Conservation (phyloP, 1,139 yeast genomes). For the Pichia sp. region DNA sequence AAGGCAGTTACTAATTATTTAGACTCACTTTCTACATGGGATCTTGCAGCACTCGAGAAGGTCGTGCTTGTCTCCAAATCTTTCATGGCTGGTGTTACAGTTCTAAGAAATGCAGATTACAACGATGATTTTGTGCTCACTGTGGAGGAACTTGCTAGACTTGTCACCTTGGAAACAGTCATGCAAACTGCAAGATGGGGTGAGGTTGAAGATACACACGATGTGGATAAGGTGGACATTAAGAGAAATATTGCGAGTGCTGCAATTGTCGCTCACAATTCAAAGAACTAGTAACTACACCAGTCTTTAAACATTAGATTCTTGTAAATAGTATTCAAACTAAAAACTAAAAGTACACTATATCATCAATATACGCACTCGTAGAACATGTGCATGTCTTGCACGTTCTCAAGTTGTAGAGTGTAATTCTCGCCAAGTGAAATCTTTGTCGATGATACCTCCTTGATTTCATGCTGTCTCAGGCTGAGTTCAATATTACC, state of each 20-base stretch:
- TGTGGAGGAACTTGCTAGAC: slow-evolving; percentile 66
- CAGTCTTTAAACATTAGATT: not conserved
- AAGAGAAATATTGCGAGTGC: slow-evolving; percentile 78
- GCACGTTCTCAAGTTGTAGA: slow-evolving; percentile 13
- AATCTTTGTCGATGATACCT: slow-evolving; percentile 4
- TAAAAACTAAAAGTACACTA: too few relatives aligned
- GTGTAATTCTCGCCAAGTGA: slow-evolving; percentile 8
- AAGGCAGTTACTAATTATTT: slow-evolving; percentile 62
- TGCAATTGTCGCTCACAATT: slow-evolving; percentile 47
- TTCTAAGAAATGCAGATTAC: slow-evolving; percentile 29
- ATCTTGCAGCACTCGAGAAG: slow-evolving; percentile 82
- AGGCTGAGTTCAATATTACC: slow-evolving; percentile 12
- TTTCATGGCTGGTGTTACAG: slow-evolving; percentile 61
- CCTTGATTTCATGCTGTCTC: slow-evolving; percentile 5
- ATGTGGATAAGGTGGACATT: slow-evolving; percentile 86
- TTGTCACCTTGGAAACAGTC: slow-evolving; percentile 75
- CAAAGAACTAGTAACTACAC: slow-evolving; percentile 5
- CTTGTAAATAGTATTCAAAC: not conserved
- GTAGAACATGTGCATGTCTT: slow-evolving; percentile 9
- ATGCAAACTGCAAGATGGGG: slow-evolving; percentile 93
- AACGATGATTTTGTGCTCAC: slow-evolving; percentile 27
- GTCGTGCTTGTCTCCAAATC: slow-evolving; percentile 83
- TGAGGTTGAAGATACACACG: slow-evolving; percentile 97
- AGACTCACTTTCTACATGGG: slow-evolving; percentile 56
- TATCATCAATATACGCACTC: slow-evolving; percentile 6